phyloP scores from a whole-genome alignment of 345 rosid species.

The Eucalyptus shirleyi region DNA sequence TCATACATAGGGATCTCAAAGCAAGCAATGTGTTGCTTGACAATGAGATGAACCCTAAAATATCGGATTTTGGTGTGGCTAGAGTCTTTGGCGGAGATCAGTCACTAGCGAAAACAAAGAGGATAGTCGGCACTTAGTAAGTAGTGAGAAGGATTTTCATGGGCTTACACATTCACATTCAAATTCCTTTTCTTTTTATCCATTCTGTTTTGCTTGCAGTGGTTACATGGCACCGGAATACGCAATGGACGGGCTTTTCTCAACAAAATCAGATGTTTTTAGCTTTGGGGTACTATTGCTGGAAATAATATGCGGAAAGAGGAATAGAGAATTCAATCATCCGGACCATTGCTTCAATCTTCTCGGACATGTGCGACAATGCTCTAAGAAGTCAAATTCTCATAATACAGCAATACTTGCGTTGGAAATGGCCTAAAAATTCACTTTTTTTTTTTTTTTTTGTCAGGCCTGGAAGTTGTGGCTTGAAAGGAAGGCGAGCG shows the following conservation, averaged over 20 bases:
- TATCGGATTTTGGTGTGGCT: constrained; percentile 13
- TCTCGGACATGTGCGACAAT: background rate
- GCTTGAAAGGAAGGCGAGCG: constrained; percentile 3
- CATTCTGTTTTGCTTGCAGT: background rate
- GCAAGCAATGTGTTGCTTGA: constrained; percentile 5
- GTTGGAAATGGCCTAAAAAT: background rate
- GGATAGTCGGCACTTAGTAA: constrained; percentile 3
- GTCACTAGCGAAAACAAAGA: background rate
- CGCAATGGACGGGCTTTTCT: background rate
- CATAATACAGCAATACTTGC: background rate
- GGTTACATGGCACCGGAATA: constrained; percentile 6
- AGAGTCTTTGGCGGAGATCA: constrained; percentile 3
- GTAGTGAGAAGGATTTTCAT: background rate
- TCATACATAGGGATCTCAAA: constrained; percentile 26
- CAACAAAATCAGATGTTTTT: background rate
- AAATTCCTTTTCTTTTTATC: background rate
- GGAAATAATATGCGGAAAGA: background rate
- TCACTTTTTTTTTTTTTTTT: background rate
- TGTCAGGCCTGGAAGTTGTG: constrained; percentile 27
- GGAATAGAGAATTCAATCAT: background rate
- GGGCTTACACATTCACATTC: background rate
- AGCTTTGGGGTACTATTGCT: background rate
- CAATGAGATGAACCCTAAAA: constrained; percentile 3
- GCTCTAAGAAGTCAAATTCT: background rate
- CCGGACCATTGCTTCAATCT: background rate